Evolutionary conservation across 345 rosid species (phyloP), one percentile per base, ranked within the genome.

Genomic region (Psidium friedrichsthalianum): DNA sequence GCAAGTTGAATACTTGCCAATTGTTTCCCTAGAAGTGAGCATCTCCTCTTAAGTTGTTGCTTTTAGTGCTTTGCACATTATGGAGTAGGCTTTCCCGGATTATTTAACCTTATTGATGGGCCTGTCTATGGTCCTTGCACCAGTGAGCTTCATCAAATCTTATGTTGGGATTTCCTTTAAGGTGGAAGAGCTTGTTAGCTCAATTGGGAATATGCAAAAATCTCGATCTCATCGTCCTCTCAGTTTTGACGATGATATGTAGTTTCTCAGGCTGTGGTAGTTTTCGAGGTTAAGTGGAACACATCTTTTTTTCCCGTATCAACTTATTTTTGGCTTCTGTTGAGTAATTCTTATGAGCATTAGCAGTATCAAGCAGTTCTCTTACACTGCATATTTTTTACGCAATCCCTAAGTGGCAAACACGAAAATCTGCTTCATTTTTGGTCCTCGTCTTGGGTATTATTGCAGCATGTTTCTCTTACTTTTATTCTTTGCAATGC

Each of bases 1-100:
- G 88, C 91, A 92, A 89, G 88, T 95, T 85, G 98, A 95, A 84
- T 97, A 95, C 88, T 88, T 92, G 57, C 98, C 98, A 47, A 85
- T 91, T 86, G 90, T 95, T 85, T 84, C 97, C 87, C 88, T 92
- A 86, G 93, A 92, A 85, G 99, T 95, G 91, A 90, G 95, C 89
- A 69, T 2, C 25, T 69, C 13, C 80, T 69, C 52, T 53, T 83
- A 29, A 8, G 82, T 47, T 83, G 74, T 29, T 76, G 5, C 78
- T 44, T 51, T 61, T 84, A 24, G 44, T 0, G 47, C 25, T 82
- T 16, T 82, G 3, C 59, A 44, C 29, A 52, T 29, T 51, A 22
- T 27, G 3, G 57, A 32, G 36, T 44, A 42, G 82, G 27, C 12
- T 40, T 20, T 40, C 27, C 47, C 32, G 5, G 82, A 78, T 78